Conservation (phyloP, 208 protist species). For the Crithidia bombi region DNA sequence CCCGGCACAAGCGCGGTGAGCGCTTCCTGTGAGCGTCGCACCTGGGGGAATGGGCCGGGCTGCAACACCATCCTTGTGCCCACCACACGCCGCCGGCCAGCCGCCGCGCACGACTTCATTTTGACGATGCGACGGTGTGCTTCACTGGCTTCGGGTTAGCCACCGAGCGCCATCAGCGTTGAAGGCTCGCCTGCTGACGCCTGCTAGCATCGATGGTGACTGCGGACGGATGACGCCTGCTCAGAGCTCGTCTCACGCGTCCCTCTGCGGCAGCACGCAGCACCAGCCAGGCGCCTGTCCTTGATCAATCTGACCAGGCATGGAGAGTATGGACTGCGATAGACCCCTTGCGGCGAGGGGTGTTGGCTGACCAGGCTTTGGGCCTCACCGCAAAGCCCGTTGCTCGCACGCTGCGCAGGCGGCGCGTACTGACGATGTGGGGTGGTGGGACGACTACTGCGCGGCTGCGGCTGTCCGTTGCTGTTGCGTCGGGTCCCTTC, state of each 20-base stretch:
- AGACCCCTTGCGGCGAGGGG: slow-evolving; percentile 19
- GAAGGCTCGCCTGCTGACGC: background rate
- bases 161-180: slow-evolving; percentile 26
- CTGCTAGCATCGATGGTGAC: slow-evolving; percentile 7
- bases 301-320: slow-evolving; percentile 13
- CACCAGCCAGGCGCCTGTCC: too few relatives aligned
- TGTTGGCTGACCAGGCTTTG: background rate
- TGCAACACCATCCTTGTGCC: slow-evolving; percentile 28
- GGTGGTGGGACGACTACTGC: slow-evolving; percentile 26
- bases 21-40: slow-evolving; percentile 18
- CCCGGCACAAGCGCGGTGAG: background rate
- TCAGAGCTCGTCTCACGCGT: slow-evolving; percentile 5
- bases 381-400: slow-evolving; percentile 3
- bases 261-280: too few relatives aligned
- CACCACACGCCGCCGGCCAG: slow-evolving; percentile 20
- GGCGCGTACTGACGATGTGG: slow-evolving; percentile 15
- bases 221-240: slow-evolving; percentile 10
- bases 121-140: slow-evolving; percentile 2
- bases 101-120: slow-evolving; percentile 14
- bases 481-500: slow-evolving; percentile 27
- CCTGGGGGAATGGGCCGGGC: background rate
- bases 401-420: slow-evolving; percentile 11
- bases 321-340: slow-evolving; percentile 32
- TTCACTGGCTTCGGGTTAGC: slow-evolving; percentile 7
- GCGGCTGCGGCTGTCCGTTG: background rate